phyloP scores from a whole-genome alignment of 352 stramenopile genomes.

The Globisporangium takayamanum region DNA sequence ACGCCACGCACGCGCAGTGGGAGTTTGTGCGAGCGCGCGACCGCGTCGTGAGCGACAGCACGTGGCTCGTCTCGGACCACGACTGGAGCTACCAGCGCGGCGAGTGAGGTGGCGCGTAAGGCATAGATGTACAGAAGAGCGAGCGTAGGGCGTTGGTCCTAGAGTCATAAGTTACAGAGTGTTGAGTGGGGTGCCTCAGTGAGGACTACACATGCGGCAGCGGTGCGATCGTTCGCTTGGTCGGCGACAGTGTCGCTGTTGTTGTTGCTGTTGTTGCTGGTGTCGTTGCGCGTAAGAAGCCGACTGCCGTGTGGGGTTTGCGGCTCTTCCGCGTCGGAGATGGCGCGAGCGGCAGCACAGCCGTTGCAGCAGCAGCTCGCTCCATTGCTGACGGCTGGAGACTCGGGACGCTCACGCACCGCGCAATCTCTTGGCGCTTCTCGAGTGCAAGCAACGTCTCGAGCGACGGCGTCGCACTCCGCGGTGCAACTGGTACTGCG shows the following conservation, averaged over 20 bases:
- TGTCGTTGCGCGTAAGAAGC: constrained; percentile 11
- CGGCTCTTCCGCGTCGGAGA: constrained; percentile 16
- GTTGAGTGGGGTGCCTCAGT: neutral
- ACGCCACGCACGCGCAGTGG: constrained; percentile 28
- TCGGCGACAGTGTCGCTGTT: neutral
- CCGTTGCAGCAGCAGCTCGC: constrained; percentile 19
- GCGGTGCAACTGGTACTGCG: neutral
- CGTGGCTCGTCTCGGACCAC: constrained; percentile 30
- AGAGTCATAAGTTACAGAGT: neutral
- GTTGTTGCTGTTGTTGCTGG: neutral
- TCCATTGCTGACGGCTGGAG: constrained; percentile 58
- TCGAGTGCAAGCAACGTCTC: constrained; percentile 17
- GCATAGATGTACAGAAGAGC: neutral
- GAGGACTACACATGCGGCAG: constrained; percentile 14
- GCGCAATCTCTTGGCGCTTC: constrained; percentile 30
- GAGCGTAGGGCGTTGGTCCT: neutral
- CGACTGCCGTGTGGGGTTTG: constrained; percentile 10
- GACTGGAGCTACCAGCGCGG: constrained; percentile 20
- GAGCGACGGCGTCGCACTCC: constrained; percentile 27
- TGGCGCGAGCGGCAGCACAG: neutral
- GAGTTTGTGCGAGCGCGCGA: constrained; percentile 32
- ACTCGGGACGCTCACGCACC: constrained; percentile 50
- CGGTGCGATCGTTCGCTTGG: constrained; percentile 2
- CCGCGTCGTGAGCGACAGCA: constrained; percentile 21
- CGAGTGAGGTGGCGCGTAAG: constrained; percentile 1